A percentile compares a stretch with the other conserved stretches of the same genome.
These are phyloP conservation scores for Straminergon stramineum DNA, from an alignment of 225 moss, liverwort and hornwort species.

Conservation along the genomic window DNA sequence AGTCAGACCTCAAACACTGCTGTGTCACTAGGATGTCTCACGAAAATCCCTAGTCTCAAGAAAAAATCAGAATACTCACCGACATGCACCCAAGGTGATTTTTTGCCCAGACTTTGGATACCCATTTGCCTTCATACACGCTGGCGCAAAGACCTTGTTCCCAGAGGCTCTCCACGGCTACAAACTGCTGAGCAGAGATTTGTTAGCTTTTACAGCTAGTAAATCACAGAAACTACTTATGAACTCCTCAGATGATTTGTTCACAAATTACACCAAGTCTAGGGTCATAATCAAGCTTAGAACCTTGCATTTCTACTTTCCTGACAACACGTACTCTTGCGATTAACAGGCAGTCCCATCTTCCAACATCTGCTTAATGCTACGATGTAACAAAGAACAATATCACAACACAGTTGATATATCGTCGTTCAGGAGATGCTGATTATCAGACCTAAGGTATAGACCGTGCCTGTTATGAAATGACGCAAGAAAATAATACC, in stretches of 20 bases:
- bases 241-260: background rate
- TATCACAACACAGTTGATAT: background rate
- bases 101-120: conserved; percentile 86
- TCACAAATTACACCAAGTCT: background rate
- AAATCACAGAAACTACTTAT: background rate
- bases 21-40: background rate
- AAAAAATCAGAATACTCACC: conserved; percentile 23
- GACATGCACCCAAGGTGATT: conserved; percentile 90
- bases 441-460: background rate
- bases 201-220: background rate
- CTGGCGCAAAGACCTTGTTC: conserved; percentile 92
- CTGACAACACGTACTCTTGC: background rate
- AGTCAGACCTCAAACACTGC: background rate
- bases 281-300: background rate
- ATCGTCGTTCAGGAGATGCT: background rate
- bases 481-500: background rate
- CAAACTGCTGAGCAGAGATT: conserved; percentile 42
- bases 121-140: conserved; percentile 84
- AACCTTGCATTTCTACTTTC: background rate
- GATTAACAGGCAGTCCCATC: background rate
- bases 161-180: conserved; percentile 87
- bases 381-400: background rate
- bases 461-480: background rate
- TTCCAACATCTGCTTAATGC: background rate
- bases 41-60: background rate